A percentile compares a stretch with the other conserved stretches of the same genome.
phyloP scores from a whole-genome alignment of 2,329 filamentous ascomycete genomes.

The Davidsoniella neocaledoniae region DNA sequence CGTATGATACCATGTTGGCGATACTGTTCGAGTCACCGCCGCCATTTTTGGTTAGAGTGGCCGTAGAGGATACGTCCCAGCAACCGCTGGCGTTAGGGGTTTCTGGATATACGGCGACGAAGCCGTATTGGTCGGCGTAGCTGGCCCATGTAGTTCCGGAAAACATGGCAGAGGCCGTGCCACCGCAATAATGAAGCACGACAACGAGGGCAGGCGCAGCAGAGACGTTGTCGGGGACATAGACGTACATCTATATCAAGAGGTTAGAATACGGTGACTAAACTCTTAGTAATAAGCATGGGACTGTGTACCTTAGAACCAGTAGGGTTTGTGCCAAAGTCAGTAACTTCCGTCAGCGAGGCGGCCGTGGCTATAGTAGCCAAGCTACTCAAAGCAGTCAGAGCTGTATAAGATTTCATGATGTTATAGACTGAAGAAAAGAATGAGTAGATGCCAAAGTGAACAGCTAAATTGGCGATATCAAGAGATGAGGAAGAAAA shows the following conservation, averaged over 20 bases:
- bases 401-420: conserved; percentile 7
- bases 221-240: conserved; percentile 21
- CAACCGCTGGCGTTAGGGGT: conserved; percentile 34
- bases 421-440: background rate
- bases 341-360: conserved; percentile 22
- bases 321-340: conserved; percentile 22
- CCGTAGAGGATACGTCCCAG: conserved; percentile 39
- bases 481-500: background rate
- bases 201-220: conserved; percentile 30
- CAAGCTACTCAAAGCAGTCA: conserved; percentile 1
- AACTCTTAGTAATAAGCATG: no score
- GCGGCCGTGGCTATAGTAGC: conserved; percentile 13
- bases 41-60: conserved; percentile 35
- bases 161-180: conserved; percentile 32
- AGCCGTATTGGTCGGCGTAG: conserved; percentile 25
- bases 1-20: conserved; percentile 41
- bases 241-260: conserved; percentile 16
- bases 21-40: conserved; percentile 40
- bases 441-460: no score
- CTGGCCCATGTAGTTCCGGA: conserved; percentile 29
- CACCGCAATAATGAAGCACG: conserved; percentile 37
- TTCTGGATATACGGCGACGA: conserved; percentile 37
- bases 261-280: no score
- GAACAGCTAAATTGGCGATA: no score
- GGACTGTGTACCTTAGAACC: conserved; percentile 8